Evolutionary conservation across 164 flowering plant genomes (phyloP), one percentile per base, ranked within the genome.

Genomic region (Stephania japonica): DNA sequence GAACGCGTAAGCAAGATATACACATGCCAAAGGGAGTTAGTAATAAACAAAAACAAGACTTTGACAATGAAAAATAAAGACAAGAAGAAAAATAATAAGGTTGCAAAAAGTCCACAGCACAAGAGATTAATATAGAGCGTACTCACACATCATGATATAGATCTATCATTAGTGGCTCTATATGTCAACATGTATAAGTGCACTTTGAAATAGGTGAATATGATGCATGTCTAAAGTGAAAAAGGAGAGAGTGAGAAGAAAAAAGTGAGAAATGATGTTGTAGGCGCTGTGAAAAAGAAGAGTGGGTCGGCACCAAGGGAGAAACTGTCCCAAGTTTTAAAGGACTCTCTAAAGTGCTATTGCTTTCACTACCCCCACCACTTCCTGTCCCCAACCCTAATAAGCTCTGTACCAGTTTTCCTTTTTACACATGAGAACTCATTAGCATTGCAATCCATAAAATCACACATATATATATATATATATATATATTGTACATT

Each of bases 281-380:
- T 53, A 0, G 61, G 6, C 10, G 53, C 53, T 1, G 53, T 47
- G 53, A 13, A 8, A 47, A 47, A 47, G 53, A 18, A n/a, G 19
- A 16, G 16, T 13, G 16, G 61, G 61, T 53, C 16, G 16, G 16
- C 61, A 53, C 16, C 61, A 9, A 53, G 18, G 1, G 61, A 53
- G 61, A 9, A 53, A 53, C 16, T 53, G 61, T 9, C 61, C 61
- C 5, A 53, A 19, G 61, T 53, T 53, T 53, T 16, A 2, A 53
- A 2, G 61, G 19, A n/a, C 21, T 16, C 61, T 16, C 21, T 6
- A 16, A 53, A 53, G 61, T 53, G 61, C 19, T 53, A 16, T n/a
- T 53, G 61, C 61, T 53, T 53, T 53, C 61, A 53, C n/a, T n/a
- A 53, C 32, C 32, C 32, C 61, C 61, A 53, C 61, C 61, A 53